Conservation (phyloP, 2,329 filamentous ascomycete species). For the Claviceps cyperi region DNA sequence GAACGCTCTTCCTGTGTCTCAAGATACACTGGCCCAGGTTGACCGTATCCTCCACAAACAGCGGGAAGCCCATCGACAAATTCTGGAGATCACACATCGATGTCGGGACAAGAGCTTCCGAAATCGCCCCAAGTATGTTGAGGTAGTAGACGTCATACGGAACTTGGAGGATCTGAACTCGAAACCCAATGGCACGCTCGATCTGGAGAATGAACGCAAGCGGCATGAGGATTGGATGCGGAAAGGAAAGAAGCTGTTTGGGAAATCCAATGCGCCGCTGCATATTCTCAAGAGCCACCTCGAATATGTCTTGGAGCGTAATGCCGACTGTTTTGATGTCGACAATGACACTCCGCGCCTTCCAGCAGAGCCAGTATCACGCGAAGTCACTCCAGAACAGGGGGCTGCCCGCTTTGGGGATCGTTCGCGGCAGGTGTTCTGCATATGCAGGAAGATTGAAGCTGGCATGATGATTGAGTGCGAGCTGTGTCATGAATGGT, state of each 20-base stretch:
- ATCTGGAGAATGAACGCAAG: conserved; percentile 87
- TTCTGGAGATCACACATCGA: conserved; percentile 65
- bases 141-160: conserved; percentile 83
- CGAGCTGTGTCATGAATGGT: conserved; percentile 96
- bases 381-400: conserved; percentile 52
- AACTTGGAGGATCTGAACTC: conserved; percentile 79
- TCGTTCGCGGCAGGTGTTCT: conserved; percentile 70
- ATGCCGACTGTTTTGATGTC: conserved; percentile 82
- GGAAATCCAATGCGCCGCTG: conserved; percentile 91
- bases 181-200: conserved; percentile 78
- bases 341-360: conserved; percentile 70
- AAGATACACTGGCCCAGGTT: conserved; percentile 65
- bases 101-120: conserved; percentile 62
- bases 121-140: conserved; percentile 71
- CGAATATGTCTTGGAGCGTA: conserved; percentile 81
- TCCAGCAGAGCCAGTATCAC: conserved; percentile 81
- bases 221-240: conserved; percentile 99
- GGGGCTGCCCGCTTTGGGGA: conserved; percentile 44
- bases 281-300: conserved; percentile 93
- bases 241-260: conserved; percentile 92
- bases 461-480: conserved; percentile 99
- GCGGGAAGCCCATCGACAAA: conserved; percentile 80
- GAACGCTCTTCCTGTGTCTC: conserved; percentile 62
- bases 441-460: conserved; percentile 84
- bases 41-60: conserved; percentile 93